Conservation (phyloP, 371 early-diverging fungal species). For the Sporodiniella umbellata region DNA sequence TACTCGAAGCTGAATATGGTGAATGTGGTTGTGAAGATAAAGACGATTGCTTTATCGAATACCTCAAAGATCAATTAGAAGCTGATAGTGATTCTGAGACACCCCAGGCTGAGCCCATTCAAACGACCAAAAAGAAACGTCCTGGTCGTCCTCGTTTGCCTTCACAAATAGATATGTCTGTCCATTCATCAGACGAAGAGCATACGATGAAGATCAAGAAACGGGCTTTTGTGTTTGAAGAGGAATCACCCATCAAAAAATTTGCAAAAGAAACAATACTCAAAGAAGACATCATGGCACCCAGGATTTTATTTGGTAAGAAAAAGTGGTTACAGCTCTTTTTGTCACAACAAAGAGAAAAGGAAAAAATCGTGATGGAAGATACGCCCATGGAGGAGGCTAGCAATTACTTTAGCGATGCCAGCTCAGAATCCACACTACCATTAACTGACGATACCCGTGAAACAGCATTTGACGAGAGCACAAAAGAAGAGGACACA, state of each 20-base stretch:
- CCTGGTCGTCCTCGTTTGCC: neutral
- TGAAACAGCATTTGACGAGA: neutral
- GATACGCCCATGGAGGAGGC: slow-evolving; percentile 1
- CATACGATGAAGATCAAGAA: neutral
- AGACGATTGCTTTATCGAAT: slow-evolving; percentile 36
- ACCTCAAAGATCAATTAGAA: slow-evolving; percentile 20
- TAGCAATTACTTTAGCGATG: slow-evolving; percentile 23
- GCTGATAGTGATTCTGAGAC: neutral
- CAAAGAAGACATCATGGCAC: neutral
- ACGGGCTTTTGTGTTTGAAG: neutral
- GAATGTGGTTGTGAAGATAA: slow-evolving; percentile 47
- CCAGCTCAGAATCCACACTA: slow-evolving; percentile 31
- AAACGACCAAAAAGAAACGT: neutral
- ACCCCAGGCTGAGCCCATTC: neutral
- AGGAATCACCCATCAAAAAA: neutral
- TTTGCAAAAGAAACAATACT: neutral
- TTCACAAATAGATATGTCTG: neutral
- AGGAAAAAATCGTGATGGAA: neutral
- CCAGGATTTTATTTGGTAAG: slow-evolving; percentile 6
- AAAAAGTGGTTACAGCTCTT: slow-evolving; percentile 16
- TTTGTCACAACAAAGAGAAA: neutral
- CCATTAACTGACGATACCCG: slow-evolving; percentile 26
- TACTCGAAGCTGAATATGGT: slow-evolving; percentile 29
- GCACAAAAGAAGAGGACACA: neutral
- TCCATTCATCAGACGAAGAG: slow-evolving; percentile 15